Base-by-base conservation (phyloP, 345 rosid species). In the Populus davidiana region DNA sequence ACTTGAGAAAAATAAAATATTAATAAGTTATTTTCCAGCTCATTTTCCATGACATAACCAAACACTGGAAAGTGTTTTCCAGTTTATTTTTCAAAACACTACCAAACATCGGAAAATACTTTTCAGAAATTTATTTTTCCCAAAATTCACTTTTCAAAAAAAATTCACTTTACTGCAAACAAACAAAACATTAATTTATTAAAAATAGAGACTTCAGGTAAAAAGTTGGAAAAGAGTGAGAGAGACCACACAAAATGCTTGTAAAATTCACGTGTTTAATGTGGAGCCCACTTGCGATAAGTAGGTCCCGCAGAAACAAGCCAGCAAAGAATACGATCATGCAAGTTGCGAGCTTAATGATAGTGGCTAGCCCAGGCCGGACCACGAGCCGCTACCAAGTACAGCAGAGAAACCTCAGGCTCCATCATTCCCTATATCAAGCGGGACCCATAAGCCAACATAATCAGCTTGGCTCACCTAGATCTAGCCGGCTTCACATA, bases 351-450 rank as follows among this genome's bases (percentile, higher is more conserved):
- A 84, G 87, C 87, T 77, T 74, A 85, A 90, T 86, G 84, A 88
- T 88, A 75, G 77, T 75, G 87, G 91, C 86, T 88, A 82, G 88
- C 86, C 87, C 88, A 88, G 85, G 88, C 86, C 93, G 78, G 88
- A 89, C 93, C 86, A 79, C 64, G 74, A 88, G 89, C 93, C 91
- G 91, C 91, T 59, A 10, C 63, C 86, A 79, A 75, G 76, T 76
- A 80, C 92, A 72, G 79, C 92, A 72, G 83, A 75, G 49, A 25
- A 47, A 16, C 75, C 47, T 20, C 29, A 52, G 74, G 70, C 14
- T 36, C 65, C 78, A 73, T 73, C 76, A 59, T 79, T 49, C 66
- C 6, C 23, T 23, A 16, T 43, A 25, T 11, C 36, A 1, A 0
- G 62, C n/a, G 83, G 86, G 85, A 62, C 85, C 91, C 82, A 79